Evolutionary conservation across 441 rosid genomes (phyloP).

Genomic region (Isatis lusitanica): DNA sequence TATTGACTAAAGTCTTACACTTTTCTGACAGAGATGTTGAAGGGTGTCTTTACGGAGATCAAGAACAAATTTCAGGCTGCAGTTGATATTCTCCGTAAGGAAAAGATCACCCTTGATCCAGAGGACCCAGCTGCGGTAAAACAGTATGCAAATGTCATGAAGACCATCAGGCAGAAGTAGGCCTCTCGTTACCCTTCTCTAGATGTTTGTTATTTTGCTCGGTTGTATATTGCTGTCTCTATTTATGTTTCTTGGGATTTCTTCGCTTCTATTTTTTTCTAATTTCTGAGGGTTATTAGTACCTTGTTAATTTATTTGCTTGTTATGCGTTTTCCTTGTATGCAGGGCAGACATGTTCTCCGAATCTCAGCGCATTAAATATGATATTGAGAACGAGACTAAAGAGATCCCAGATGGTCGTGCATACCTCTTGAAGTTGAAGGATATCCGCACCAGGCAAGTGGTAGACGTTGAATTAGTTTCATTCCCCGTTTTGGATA

Average conservation of each 20-base stretch:
- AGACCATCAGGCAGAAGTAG: conserved; percentile 88
- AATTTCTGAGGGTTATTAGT: not conserved
- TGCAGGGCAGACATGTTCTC: conserved; percentile 85
- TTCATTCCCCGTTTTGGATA: not conserved
- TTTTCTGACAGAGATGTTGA: conserved; percentile 70
- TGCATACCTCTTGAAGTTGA: conserved; percentile 68
- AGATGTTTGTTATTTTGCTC: not conserved
- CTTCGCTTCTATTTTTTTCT: not conserved
- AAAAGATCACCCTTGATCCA: conserved; percentile 87
- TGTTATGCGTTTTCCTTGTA: conserved; percentile 10
- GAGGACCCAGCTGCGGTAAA: conserved; percentile 88
- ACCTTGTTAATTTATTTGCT: conserved; percentile 20
- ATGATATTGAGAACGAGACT: conserved; percentile 64
- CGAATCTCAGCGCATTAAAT: conserved; percentile 76
- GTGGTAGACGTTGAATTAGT: conserved; percentile 4
- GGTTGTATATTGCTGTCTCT: not conserved
- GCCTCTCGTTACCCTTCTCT: not conserved
- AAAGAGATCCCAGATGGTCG: conserved; percentile 83
- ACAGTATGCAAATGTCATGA: conserved; percentile 87
- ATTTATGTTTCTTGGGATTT: not conserved
- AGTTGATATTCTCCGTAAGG: conserved; percentile 71
- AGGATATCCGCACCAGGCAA: conserved; percentile 79
- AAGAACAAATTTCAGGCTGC: conserved; percentile 86
- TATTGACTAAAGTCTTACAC: conserved; percentile 26
- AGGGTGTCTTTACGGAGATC: conserved; percentile 81